Evolutionary conservation across 768 basidiomycete species (phyloP).

Genomic region (Russula foetens): DNA sequence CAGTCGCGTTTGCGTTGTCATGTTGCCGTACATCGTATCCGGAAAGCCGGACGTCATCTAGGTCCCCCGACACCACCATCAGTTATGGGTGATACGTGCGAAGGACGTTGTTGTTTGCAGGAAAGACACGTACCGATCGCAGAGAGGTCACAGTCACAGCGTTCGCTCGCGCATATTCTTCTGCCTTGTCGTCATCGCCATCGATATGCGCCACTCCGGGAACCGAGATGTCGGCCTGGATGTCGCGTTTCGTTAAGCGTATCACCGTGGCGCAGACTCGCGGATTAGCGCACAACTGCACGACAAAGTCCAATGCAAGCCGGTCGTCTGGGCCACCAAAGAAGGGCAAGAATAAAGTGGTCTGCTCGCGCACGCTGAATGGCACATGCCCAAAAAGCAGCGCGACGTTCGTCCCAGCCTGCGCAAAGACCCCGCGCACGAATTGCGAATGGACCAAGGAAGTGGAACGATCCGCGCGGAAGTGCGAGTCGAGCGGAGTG

Average conservation of each 20-base stretch:
- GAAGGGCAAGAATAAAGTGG: conserved; percentile 79
- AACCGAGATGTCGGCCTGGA: conserved; percentile 13
- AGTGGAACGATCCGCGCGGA: conserved; percentile 38
- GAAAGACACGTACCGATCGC: conserved; percentile 5
- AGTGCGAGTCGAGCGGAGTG: conserved; percentile 66
- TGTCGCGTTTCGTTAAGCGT: conserved; percentile 47
- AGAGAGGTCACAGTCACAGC: conserved; percentile 42
- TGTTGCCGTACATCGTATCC: conserved; percentile 65
- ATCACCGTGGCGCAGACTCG: conserved; percentile 68
- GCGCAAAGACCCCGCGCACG: conserved; percentile 70
- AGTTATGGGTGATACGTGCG: too few relatives aligned
- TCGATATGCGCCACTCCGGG: conserved; percentile 23
- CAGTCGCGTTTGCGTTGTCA: conserved; percentile 54
- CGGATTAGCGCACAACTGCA: conserved; percentile 70
- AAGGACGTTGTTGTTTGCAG: background rate
- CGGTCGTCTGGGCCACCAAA: conserved; percentile 94
- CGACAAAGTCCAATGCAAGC: conserved; percentile 73
- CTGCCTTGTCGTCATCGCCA: conserved; percentile 16
- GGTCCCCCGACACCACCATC: background rate
- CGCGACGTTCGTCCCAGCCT: conserved; percentile 66
- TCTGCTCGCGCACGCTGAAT: conserved; percentile 31
- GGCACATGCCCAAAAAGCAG: conserved; percentile 67
- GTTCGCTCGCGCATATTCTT: conserved; percentile 20
- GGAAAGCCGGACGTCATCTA: conserved; percentile 35
- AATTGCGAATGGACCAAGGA: conserved; percentile 72